phyloP scores from a whole-genome alignment of 805 yeast genomes.

The Wickerhamomyces strasburgensis region DNA sequence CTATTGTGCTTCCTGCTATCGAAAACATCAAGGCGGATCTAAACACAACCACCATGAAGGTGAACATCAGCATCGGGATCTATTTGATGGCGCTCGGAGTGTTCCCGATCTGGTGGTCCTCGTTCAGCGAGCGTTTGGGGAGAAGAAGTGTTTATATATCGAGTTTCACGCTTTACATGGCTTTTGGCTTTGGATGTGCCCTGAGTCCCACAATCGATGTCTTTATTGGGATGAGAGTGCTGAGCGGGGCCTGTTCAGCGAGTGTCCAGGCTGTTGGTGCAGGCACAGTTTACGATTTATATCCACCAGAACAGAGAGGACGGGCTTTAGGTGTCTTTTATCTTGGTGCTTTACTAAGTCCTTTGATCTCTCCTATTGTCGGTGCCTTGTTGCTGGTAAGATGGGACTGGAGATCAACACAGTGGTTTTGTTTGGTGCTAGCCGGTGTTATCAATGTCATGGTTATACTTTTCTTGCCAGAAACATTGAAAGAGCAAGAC shows the following conservation, averaged over 20 bases:
- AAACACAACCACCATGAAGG: conserved; percentile 51
- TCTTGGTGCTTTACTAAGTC: conserved; percentile 78
- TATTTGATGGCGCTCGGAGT: conserved; percentile 71
- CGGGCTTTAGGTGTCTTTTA: conserved; percentile 75
- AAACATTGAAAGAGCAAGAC: conserved; percentile 61
- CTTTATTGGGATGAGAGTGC: conserved; percentile 62
- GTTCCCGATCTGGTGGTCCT: conserved; percentile 88
- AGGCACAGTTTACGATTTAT: conserved; percentile 77
- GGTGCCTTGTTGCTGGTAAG: conserved; percentile 69
- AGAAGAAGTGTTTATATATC: conserved; percentile 67
- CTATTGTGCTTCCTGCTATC: conserved; percentile 76
- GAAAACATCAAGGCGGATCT: conserved; percentile 51
- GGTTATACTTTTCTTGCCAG: conserved; percentile 62
- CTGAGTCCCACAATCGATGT: conserved; percentile 54
- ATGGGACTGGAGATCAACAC: conserved; percentile 89
- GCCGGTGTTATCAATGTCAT: conserved; percentile 48
- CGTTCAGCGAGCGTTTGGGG: conserved; percentile 70
- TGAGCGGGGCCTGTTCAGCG: conserved; percentile 78
- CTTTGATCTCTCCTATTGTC: conserved; percentile 70
- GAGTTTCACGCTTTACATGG: conserved; percentile 58
- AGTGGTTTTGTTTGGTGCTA: conserved; percentile 73
- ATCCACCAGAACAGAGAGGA: conserved; percentile 63
- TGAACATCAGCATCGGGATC: conserved; percentile 76
- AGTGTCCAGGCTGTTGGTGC: conserved; percentile 89
- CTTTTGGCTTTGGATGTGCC: conserved; percentile 70